These are phyloP conservation scores for Paramecium octaurelia DNA, from an alignment of 73 alveolate genomes.

Conservation along the genomic window DNA sequence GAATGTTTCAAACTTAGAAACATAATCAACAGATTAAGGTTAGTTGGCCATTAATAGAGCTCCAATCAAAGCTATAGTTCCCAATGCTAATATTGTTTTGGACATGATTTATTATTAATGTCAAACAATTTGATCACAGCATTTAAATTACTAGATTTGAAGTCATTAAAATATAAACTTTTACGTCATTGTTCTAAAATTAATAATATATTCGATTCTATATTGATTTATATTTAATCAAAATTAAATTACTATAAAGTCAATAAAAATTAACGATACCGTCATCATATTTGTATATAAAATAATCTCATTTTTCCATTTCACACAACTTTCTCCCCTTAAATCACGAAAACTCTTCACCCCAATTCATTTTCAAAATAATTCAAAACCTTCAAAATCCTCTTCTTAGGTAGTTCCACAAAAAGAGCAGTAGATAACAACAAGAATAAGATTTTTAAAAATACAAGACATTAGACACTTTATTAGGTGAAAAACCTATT, in stretches of 20 bases:
- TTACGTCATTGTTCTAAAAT: background rate
- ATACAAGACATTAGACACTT: no score
- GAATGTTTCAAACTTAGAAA: background rate
- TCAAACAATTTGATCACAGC: background rate
- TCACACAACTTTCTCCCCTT: background rate
- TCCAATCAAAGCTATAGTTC: background rate
- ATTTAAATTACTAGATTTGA: background rate
- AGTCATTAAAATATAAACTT: background rate
- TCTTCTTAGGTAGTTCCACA: no score
- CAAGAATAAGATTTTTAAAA: no score
- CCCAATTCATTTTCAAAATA: background rate
- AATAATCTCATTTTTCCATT: background rate
- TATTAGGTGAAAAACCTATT: no score
- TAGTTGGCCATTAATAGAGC: background rate
- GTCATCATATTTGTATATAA: background rate
- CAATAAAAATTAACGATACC: background rate
- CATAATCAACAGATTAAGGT: background rate
- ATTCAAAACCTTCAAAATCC: no score
- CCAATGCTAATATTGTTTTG: background rate
- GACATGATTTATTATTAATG: background rate
- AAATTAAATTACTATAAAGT: background rate
- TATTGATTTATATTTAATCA: background rate
- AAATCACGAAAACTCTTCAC: background rate
- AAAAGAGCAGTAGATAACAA: no score
- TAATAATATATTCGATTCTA: background rate